Evolutionary conservation across 352 stramenopile genomes (phyloP), one percentile per base, ranked within the genome.

Genomic region (Peronospora destructor): DNA sequence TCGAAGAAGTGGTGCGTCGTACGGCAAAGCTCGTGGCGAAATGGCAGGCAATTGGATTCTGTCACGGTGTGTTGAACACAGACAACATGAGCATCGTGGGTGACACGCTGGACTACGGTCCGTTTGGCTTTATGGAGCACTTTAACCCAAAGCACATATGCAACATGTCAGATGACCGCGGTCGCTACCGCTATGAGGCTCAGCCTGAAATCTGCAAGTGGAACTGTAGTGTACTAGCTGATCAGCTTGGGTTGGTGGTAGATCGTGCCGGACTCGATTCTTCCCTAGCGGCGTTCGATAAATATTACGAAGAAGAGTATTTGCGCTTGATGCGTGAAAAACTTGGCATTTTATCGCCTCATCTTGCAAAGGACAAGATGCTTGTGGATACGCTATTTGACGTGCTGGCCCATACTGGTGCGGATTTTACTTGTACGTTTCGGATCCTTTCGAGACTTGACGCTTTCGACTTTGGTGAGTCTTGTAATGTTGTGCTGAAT

Each of bases 71-170:
- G 17, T 64, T 97, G 33, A 97, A 97, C 59, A 95, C 88, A 28
- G 89, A 97, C 64, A 97, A 97, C 65, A 88, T 94, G 76, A 92
- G 79, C 45, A 81, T 97, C 47, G 50, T 91, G 13, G 89, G 89
- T 4, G 80, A 94, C 53, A 97, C 89, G 13, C 84, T 97, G 33
- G 88, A 96, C 63, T 96, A 97, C 56, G 88, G 87, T n/a, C 88
- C 87, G 38, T 97, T 83, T 61, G 88, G 87, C 2, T 97, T 94
- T 53, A 92, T 97, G 82, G 87, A 97, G 54, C 72, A 90, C 48
- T 96, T 94, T 55, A 75, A 96, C 47, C 69, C 75, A 1, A 62
- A 83, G 32, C 77, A 90, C 45, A 62, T 90, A 36, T 89, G 77
- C 68, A 93, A 93, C 50, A 84, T 76, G 40, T 92, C 80, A 11